phyloP scores from a whole-genome alignment of 352 stramenopile species.

The Thraustotheca clavata region DNA sequence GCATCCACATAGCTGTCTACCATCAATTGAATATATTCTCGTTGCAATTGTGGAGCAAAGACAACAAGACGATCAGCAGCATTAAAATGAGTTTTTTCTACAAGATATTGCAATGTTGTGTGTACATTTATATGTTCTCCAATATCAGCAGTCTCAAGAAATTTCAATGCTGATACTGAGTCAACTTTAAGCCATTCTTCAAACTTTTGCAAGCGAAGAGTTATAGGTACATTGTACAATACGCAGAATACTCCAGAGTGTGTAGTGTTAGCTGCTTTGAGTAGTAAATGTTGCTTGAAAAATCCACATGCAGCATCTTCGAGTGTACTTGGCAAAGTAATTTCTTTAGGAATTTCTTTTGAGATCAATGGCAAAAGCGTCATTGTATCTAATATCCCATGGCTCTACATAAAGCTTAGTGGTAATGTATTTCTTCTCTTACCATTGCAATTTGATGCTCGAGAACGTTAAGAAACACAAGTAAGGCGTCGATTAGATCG shows the following conservation, averaged over 20 bases:
- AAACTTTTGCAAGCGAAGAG: neutral
- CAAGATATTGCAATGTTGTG: neutral
- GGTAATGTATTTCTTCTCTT: neutral
- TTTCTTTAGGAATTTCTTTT: neutral
- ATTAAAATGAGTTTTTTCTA: conserved; percentile 45
- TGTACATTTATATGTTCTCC: neutral
- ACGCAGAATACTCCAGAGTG: neutral
- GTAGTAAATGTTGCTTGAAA: neutral
- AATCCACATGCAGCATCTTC: neutral
- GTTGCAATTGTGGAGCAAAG: conserved; percentile 29
- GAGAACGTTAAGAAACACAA: neutral
- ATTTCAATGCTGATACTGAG: neutral
- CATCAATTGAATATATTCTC: conserved; percentile 41
- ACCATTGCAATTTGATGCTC: neutral
- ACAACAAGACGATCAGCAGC: conserved; percentile 50
- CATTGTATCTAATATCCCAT: neutral
- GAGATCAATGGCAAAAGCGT: conserved; percentile 1
- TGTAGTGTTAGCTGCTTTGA: neutral
- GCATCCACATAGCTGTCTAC: conserved; percentile 37
- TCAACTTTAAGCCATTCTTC: neutral
- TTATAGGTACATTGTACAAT: neutral
- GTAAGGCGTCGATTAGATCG: neutral
- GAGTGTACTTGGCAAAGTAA: neutral
- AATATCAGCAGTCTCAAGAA: neutral
- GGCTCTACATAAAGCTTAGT: neutral